These are phyloP conservation scores for Dissophora ornata DNA, from an alignment of 192 early-diverging fungal genomes.

Conservation along the genomic window DNA sequence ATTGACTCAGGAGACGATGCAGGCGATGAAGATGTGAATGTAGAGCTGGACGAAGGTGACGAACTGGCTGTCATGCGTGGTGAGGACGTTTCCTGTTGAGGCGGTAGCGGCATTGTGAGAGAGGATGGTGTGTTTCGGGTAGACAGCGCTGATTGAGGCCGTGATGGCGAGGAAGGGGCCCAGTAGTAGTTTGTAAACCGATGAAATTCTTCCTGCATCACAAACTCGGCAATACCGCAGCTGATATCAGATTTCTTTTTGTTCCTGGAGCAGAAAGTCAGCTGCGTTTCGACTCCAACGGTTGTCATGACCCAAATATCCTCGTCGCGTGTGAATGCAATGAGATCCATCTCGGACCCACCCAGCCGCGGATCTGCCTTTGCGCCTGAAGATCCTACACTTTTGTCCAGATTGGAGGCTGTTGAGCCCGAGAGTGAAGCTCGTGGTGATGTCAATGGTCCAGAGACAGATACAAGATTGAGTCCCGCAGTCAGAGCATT, in stretches of 20 bases:
- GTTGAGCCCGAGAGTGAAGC: slow-evolving; percentile 18
- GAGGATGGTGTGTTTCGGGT: too few species aligned
- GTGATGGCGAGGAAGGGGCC: slow-evolving; percentile 36
- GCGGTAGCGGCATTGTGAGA: not conserved
- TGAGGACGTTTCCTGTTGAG: slow-evolving; percentile 1
- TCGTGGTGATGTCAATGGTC: slow-evolving; percentile 34
- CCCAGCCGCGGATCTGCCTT: slow-evolving; percentile 70
- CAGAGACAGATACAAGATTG: slow-evolving; percentile 42
- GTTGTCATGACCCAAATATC: slow-evolving; percentile 71
- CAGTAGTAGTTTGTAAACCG: slow-evolving; percentile 74
- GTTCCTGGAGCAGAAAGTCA: slow-evolving; percentile 65
- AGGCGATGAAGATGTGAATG: not conserved
- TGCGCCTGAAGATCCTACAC: slow-evolving; percentile 11
- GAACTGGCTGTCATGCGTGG: not conserved
- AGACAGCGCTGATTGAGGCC: not conserved
- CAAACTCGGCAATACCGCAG: slow-evolving; percentile 74
- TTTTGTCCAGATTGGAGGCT: slow-evolving; percentile 21
- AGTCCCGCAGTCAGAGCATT: slow-evolving; percentile 33
- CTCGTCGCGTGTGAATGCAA: slow-evolving; percentile 70
- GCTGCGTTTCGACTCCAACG: slow-evolving; percentile 64
- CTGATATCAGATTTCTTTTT: slow-evolving; percentile 54
- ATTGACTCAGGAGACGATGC: slow-evolving; percentile 1
- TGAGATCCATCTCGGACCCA: slow-evolving; percentile 57
- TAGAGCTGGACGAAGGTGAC: slow-evolving; percentile 2
- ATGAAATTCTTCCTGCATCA: slow-evolving; percentile 82